Percentiles rank a stretch among this genome's conserved stretches.
Evolutionary conservation across 1,284 basidiomycete species (phyloP).

Genomic region (Rhodotorula sp.): DNA sequence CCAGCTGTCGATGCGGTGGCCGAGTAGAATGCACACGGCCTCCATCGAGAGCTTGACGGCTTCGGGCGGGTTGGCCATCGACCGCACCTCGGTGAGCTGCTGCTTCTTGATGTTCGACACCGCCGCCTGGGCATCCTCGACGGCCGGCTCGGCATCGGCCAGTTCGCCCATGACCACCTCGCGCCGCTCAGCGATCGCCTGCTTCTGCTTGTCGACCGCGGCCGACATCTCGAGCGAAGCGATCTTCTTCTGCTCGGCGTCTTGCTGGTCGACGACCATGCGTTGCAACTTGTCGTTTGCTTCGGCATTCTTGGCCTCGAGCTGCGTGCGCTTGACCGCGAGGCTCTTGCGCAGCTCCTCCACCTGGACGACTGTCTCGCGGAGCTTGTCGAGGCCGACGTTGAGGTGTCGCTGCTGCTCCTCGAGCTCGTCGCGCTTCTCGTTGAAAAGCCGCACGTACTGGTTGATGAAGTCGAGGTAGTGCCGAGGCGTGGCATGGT

Average conservation of each 20-base stretch:
- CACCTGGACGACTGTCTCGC: conserved; percentile 91
- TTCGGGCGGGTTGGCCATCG: conserved; percentile 98
- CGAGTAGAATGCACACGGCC: conserved; percentile 95
- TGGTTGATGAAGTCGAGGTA: conserved; percentile 99
- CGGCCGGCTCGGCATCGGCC: conserved; percentile 96
- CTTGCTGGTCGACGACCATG: conserved; percentile 98
- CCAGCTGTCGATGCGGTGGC: conserved; percentile 97
- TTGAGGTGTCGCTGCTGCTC: conserved; percentile 99
- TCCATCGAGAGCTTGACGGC: conserved; percentile 99
- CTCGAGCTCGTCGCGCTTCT: conserved; percentile 97
- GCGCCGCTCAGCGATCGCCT: conserved; percentile 81
- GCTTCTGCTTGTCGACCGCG: conserved; percentile 86
- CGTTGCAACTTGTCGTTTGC: conserved; percentile 96
- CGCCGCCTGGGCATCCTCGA: conserved; percentile 88
- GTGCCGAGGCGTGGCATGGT: conserved; percentile 96
- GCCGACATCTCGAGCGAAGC: conserved; percentile 96
- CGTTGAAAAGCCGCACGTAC: conserved; percentile 92
- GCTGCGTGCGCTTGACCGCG: conserved; percentile 87
- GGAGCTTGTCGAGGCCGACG: conserved; percentile 95
- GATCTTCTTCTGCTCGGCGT: conserved; percentile 96
- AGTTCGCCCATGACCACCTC: conserved; percentile 91
- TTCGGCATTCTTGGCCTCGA: conserved; percentile 89
- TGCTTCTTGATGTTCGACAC: conserved; percentile 97
- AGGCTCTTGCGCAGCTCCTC: conserved; percentile 94
- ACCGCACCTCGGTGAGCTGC: conserved; percentile 94